A percentile compares a stretch with the other conserved stretches of the same genome.
Conservation (phyloP, 1,284 basidiomycete species). For the Marasmius oreades region DNA sequence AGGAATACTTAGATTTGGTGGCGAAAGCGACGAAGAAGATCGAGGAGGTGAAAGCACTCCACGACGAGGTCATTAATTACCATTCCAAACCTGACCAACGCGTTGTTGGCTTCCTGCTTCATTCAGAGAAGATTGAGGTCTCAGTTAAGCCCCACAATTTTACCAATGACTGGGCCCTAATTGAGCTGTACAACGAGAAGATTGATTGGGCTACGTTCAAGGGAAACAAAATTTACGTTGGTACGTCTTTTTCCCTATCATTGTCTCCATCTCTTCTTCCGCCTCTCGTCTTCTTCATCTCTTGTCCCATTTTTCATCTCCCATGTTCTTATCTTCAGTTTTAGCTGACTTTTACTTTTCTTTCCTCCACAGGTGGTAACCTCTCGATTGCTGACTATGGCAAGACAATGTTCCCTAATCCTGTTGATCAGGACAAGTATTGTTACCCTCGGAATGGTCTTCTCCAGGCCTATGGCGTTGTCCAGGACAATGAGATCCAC, state of each 20-base stretch:
- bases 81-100: slow-evolving; percentile 23
- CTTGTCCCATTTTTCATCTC: too few relatives aligned
- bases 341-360: too few relatives aligned
- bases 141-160: slow-evolving; percentile 19
- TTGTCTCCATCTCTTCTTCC: too few relatives aligned
- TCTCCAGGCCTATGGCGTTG: slow-evolving; percentile 22
- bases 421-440: slow-evolving; percentile 16
- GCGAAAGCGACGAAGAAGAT: slow-evolving; percentile 12
- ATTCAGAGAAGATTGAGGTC: slow-evolving; percentile 26
- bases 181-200: too few relatives aligned
- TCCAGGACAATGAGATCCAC: slow-evolving; percentile 26
- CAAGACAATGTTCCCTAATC: slow-evolving; percentile 19
- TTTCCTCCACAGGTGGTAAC: not conserved
- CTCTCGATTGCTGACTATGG: slow-evolving; percentile 22
- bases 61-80: slow-evolving; percentile 21
- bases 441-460: slow-evolving; percentile 28
- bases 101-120: slow-evolving; percentile 29
- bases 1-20: slow-evolving; percentile 21
- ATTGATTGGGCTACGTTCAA: slow-evolving; percentile 27
- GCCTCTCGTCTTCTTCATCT: too few relatives aligned
- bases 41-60: slow-evolving; percentile 20
- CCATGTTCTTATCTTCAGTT: too few relatives aligned
- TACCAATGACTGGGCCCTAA: slow-evolving; percentile 29
- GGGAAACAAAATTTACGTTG: slow-evolving; percentile 34
- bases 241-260: slow-evolving; percentile 17